Conservation (phyloP, 2,329 filamentous ascomycete species). For the Dryadomyces quercivorus region DNA sequence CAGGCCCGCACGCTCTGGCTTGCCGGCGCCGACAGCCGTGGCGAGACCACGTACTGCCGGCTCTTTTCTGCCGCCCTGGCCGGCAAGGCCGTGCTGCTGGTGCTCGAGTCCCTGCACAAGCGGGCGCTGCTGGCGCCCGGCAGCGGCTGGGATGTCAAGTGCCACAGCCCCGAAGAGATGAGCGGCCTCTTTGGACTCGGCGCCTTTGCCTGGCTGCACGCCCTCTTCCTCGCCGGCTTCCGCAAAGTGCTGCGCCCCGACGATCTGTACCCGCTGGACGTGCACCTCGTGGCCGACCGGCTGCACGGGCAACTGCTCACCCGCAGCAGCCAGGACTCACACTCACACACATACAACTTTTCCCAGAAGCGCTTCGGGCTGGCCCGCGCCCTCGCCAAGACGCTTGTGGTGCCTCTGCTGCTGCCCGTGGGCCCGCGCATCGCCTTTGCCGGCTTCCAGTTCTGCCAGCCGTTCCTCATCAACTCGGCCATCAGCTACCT, state of each 20-base stretch:
- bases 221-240: slow-evolving; percentile 23
- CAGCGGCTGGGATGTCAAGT: slow-evolving; percentile 5
- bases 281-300: slow-evolving; percentile 2
- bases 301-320: slow-evolving; percentile 11
- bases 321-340: slow-evolving; percentile 2
- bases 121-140: slow-evolving; percentile 13
- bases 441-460: slow-evolving; percentile 16
- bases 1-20: slow-evolving; percentile 24
- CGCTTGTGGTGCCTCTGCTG: slow-evolving; percentile 12
- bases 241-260: slow-evolving; percentile 18
- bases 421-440: slow-evolving; percentile 17
- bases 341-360: neutral
- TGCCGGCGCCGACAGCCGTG: slow-evolving; percentile 8
- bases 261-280: slow-evolving; percentile 22
- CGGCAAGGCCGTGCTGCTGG: slow-evolving; percentile 22
- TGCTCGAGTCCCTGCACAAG: slow-evolving; percentile 28
- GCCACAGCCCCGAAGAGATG: slow-evolving; percentile 22
- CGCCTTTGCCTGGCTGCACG: slow-evolving; percentile 23
- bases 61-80: slow-evolving; percentile 23
- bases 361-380: slow-evolving; percentile 5
- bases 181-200: slow-evolving; percentile 22
- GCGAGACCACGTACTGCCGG: slow-evolving; percentile 16
- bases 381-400: slow-evolving; percentile 8
- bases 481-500: slow-evolving; percentile 19
- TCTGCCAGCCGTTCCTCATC: slow-evolving; percentile 23